phyloP scores from a whole-genome alignment of 495 filamentous ascomycete species.

The Apodospora peruviana region DNA sequence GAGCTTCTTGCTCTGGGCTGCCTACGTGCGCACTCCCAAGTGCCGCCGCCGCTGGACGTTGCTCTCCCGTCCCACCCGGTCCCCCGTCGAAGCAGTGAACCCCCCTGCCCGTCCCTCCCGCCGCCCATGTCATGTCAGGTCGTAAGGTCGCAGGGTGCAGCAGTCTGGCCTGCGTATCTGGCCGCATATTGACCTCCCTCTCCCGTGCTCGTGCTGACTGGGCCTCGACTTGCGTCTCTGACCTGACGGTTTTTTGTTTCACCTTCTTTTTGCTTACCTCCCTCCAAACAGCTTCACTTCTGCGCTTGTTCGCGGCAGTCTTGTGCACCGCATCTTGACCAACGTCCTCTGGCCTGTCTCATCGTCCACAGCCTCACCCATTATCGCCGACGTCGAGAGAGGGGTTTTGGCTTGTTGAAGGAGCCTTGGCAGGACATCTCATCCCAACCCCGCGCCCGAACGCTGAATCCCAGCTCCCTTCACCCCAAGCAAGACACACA shows the following conservation, averaged over 20 bases:
- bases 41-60: slow-evolving; percentile 1
- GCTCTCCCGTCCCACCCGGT: background rate
- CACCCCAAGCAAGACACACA: background rate
- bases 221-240: slow-evolving; percentile 2
- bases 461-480: background rate
- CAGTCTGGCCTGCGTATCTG: slow-evolving; percentile 25
- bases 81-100: background rate
- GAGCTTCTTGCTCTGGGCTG: background rate
- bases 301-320: background rate
- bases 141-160: background rate
- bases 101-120: background rate
- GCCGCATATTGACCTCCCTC: slow-evolving; percentile 32
- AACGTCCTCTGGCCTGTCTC: background rate
- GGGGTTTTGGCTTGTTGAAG: background rate
- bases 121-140: background rate
- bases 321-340: background rate
- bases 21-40: too few species aligned
- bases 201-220: slow-evolving; percentile 6
- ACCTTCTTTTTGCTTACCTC: background rate
- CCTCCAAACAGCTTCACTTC: background rate
- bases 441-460: background rate
- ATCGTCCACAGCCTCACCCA: background rate
- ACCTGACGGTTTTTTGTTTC: background rate
- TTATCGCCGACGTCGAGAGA: background rate
- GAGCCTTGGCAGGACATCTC: background rate